Evolutionary conservation across 352 stramenopile genomes (phyloP).

Genomic region (Pythium myriotylum): DNA sequence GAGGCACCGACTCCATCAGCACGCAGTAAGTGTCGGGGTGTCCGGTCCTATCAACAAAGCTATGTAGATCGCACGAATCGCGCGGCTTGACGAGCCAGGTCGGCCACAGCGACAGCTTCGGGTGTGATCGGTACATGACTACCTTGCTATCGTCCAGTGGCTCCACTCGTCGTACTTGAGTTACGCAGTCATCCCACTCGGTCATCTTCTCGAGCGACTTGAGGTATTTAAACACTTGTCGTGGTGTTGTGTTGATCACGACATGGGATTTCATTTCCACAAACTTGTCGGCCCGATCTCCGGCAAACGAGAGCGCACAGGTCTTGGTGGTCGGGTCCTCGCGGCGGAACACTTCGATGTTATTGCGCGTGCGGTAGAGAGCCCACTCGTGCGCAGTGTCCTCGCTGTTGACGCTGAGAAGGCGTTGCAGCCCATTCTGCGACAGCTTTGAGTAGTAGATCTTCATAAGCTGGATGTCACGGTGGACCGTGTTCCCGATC

Average conservation of each 20-base stretch:
- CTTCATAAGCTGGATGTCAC: constrained; percentile 73
- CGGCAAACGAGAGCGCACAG: constrained; percentile 25
- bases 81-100: constrained; percentile 79
- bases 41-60: constrained; percentile 75
- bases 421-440: constrained; percentile 51
- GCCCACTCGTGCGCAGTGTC: constrained; percentile 44
- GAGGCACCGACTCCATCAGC: constrained; percentile 67
- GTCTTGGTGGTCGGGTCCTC: constrained; percentile 14
- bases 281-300: constrained; percentile 46
- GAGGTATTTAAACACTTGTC: constrained; percentile 64
- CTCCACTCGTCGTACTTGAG: constrained; percentile 56
- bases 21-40: constrained; percentile 62
- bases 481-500: constrained; percentile 61
- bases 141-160: constrained; percentile 62
- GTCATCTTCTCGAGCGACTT: constrained; percentile 42
- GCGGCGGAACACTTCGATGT: constrained; percentile 25
- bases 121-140: constrained; percentile 72
- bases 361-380: constrained; percentile 43
- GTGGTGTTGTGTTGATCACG: constrained; percentile 44
- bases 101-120: constrained; percentile 75
- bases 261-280: constrained; percentile 80
- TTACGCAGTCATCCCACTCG: constrained; percentile 41
- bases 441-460: constrained; percentile 74
- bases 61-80: constrained; percentile 81
- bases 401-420: constrained; percentile 47